Percentiles rank a stretch among this genome's conserved stretches.
phyloP scores from a whole-genome alignment of 257 asterid species.

The Craterostigma plantagineum region DNA sequence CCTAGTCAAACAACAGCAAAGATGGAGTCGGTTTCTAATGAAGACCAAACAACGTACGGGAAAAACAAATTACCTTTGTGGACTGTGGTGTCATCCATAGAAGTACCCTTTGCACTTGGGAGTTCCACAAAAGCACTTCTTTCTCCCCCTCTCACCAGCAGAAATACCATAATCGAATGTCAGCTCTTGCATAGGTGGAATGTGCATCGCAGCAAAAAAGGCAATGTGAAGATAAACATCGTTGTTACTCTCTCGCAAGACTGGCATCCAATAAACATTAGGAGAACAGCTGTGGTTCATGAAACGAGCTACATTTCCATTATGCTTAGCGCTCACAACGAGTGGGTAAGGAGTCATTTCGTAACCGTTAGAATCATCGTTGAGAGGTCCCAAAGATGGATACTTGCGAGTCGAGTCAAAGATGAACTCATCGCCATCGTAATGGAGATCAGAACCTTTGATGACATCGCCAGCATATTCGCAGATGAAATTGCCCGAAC shows the following conservation, averaged over 20 bases:
- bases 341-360: conserved; percentile 52
- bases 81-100: conserved; percentile 20
- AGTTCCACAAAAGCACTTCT: conserved; percentile 68
- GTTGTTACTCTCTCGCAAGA: conserved; percentile 46
- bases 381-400: conserved; percentile 29
- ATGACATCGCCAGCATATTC: conserved; percentile 77
- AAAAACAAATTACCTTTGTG: too few species aligned
- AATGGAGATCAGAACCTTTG: conserved; percentile 20
- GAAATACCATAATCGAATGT: conserved; percentile 62
- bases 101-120: conserved; percentile 61
- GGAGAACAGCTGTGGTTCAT: conserved; percentile 94
- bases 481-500: conserved; percentile 65
- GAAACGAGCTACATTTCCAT: conserved; percentile 86
- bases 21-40: too few species aligned
- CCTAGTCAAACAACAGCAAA: too few species aligned
- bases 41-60: too few species aligned
- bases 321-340: conserved; percentile 48
- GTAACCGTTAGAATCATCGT: conserved; percentile 13
- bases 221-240: conserved; percentile 59
- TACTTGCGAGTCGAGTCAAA: conserved; percentile 69
- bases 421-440: conserved; percentile 28
- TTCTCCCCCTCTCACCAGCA: conserved; percentile 44
- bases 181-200: conserved; percentile 92
- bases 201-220: conserved; percentile 58
- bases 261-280: conserved; percentile 75